Base-by-base conservation (phyloP, 257 asterid species). In the Mitragyna speciosa region DNA sequence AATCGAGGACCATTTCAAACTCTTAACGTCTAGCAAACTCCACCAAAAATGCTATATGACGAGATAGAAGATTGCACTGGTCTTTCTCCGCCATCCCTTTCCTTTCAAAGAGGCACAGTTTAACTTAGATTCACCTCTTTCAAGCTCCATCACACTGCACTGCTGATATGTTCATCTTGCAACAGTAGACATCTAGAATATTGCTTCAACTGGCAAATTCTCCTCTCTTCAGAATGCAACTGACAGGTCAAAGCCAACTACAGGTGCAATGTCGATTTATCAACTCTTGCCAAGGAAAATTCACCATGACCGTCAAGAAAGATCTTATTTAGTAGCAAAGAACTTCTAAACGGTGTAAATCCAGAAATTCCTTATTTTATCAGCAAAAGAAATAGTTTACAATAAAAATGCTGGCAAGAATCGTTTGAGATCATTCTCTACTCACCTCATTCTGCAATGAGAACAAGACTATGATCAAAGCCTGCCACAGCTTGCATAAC, bases 401-500 rank as follows among this genome's bases (percentile, higher is more conserved):
- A 67, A 33, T 16, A 67, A 33, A 28, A 67, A 48, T 7, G 41
- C 31, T 20, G 1, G 2, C 24, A 69, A 12, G 24, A 43, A 49
- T 64, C 16, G 28, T 16, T 41, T 59, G 43, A 49, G 63, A 14
- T 48, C 31, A 79, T 63, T 41, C 64, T 31, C 10, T 28, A 73
- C 22, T 39, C 64, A 79, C 72, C 80, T 89, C 86, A 87, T 61
- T 85, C 89, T 49, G 86, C 78, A 79, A 87, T 81, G 14, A 95
- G 89, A 82, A 93, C 87, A 68, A 95, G 95, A 83, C 80, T 93
- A 81, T 93, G 97, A 89, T 95, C 98, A 77, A 90, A 92, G 4
- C 98, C 99, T 7, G 98, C 94, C 45, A 86, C 92, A 51, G 94
- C 96, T 84, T 92, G 93, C 86, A 88, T n/a, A 64, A 91, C 94